Percentiles rank a stretch among this genome's conserved stretches.
These are phyloP conservation scores for Diaporthe sp. DNA, from an alignment of 2,329 filamentous ascomycete genomes.

Conservation along the genomic window DNA sequence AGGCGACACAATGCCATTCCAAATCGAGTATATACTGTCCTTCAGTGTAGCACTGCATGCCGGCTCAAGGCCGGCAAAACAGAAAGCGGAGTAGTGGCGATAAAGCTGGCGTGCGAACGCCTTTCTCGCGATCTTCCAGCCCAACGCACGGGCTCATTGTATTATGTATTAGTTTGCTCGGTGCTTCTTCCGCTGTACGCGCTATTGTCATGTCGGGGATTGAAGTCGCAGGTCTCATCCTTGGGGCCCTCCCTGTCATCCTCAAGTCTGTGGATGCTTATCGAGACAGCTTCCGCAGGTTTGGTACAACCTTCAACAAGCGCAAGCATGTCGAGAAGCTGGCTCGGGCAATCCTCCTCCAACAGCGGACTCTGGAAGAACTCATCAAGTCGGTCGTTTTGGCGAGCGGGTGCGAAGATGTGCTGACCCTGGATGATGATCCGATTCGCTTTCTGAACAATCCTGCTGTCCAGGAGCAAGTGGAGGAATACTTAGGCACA, in stretches of 20 bases:
- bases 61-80: not conserved
- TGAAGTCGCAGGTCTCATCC: constrained; percentile 29
- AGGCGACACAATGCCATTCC: not conserved
- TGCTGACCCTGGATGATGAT: not conserved
- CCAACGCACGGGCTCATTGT: not conserved
- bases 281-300: not conserved
- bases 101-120: not conserved
- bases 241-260: constrained; percentile 23
- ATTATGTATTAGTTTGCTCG: too few species aligned
- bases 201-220: constrained; percentile 2
- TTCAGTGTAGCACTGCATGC: not conserved
- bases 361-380: constrained; percentile 14
- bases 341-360: constrained; percentile 17
- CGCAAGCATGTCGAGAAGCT: constrained; percentile 32
- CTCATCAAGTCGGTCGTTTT: not conserved
- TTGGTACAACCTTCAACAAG: not conserved
- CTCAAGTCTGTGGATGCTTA: constrained; percentile 18
- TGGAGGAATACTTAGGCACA: constrained; percentile 17
- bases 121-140: not conserved
- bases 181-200: not conserved
- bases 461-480: constrained; percentile 12
- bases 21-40: not conserved
- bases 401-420: constrained; percentile 26
- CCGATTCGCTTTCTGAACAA: not conserved
- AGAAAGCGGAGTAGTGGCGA: not conserved